Evolutionary conservation across 148 eudicot genomes (phyloP).

Genomic region (Silene conica): DNA sequence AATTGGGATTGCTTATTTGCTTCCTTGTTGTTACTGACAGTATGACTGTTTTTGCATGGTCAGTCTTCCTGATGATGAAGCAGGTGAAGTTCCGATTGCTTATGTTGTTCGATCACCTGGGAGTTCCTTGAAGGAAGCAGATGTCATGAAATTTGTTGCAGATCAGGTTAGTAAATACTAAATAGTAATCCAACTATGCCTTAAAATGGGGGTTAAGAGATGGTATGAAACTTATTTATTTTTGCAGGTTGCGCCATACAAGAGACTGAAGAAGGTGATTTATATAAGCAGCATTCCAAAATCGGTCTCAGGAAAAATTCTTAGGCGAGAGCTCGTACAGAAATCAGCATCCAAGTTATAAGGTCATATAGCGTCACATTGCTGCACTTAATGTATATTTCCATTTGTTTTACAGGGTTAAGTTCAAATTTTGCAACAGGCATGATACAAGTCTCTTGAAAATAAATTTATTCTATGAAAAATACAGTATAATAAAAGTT

Average conservation of each 20-base stretch:
- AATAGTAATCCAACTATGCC: no score
- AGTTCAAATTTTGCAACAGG: no score
- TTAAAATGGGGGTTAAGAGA: no score
- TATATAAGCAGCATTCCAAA: conserved; percentile 49
- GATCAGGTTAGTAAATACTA: conserved; percentile 44
- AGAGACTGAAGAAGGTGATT: conserved; percentile 49
- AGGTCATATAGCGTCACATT: background rate
- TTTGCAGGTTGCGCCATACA: conserved; percentile 66
- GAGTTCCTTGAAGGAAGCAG: conserved; percentile 53
- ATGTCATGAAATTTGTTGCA: conserved; percentile 54
- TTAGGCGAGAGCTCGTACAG: conserved; percentile 56
- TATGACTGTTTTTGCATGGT: background rate
- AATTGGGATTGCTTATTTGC: background rate
- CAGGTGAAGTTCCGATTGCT: conserved; percentile 81
- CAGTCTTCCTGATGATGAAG: conserved; percentile 74
- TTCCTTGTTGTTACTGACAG: background rate
- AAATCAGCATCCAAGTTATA: conserved; percentile 42
- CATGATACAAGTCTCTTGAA: no score
- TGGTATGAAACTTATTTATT: no score
- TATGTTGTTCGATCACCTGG: conserved; percentile 65
- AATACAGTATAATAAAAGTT: no score
- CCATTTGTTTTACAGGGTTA: no score
- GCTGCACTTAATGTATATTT: background rate
- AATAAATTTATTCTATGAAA: no score
- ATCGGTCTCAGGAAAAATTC: conserved; percentile 53